Evolutionary conservation across 169 alveolate genomes (phyloP).

Genomic region (Eimeria necatrix): DNA sequence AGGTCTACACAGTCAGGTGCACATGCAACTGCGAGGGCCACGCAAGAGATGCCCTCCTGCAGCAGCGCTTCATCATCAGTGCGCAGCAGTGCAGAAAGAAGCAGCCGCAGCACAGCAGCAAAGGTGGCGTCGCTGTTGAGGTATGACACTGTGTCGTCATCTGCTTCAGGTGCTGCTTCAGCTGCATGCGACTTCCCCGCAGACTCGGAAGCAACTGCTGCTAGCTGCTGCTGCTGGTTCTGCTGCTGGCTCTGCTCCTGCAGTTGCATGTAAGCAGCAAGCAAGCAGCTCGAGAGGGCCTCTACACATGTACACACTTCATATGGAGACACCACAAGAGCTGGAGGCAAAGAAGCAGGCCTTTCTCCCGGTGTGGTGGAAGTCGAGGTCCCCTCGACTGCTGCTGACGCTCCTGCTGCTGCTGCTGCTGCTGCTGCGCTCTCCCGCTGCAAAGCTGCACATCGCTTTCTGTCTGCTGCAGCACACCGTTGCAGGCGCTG

Average conservation of each 20-base stretch:
- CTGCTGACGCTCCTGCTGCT: neutral
- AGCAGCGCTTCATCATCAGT: constrained; percentile 35
- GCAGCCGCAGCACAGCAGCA: constrained; percentile 29
- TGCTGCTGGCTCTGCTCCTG: neutral
- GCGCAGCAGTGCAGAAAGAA: constrained; percentile 11
- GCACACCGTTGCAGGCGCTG: constrained; percentile 46
- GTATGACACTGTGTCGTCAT: neutral
- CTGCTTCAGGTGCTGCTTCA: neutral
- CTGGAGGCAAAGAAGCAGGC: neutral
- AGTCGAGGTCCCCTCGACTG: neutral
- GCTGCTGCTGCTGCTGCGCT: neutral
- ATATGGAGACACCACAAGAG: neutral
- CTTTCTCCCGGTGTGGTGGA: neutral
- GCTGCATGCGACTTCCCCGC: neutral
- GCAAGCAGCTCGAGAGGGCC: constrained; percentile 25
- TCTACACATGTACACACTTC: constrained; percentile 22
- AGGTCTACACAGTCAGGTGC: neutral
- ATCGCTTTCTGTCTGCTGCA: constrained; percentile 15
- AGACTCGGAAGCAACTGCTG: neutral
- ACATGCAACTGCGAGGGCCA: neutral
- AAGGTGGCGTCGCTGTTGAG: neutral
- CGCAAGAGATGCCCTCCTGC: constrained; percentile 32
- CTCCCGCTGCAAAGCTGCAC: neutral
- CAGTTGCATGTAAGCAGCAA: neutral
- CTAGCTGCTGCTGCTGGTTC: neutral